phyloP scores from a whole-genome alignment of 163 green algal species.

The Chlorella variabilis region DNA sequence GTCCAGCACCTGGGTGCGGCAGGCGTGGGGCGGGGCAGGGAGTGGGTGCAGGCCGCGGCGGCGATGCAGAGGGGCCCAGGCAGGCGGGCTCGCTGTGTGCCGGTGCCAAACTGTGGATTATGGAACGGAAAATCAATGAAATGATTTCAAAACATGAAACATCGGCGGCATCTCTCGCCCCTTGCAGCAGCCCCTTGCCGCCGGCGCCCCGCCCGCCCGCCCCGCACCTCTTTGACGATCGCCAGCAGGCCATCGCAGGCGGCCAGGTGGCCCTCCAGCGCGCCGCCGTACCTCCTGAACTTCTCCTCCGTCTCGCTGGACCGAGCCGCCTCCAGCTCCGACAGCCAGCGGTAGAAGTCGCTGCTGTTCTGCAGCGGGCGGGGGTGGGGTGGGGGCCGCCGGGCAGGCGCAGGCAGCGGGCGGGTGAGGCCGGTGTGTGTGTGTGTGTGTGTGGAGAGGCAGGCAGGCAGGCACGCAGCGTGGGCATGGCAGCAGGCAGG shows the following conservation, averaged over 20 bases:
- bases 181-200: no score
- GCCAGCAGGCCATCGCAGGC: constrained; percentile 68
- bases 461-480: neutral
- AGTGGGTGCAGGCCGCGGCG: neutral
- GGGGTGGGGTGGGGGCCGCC: neutral
- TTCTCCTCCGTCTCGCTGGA: constrained; percentile 86
- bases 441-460: neutral
- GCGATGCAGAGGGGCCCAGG: no score
- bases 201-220: no score
- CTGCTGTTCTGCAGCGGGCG: constrained; percentile 71
- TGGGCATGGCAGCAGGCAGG: neutral
- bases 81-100: no score
- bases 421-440: no score
- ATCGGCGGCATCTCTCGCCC: no score
- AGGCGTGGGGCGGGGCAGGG: no score
- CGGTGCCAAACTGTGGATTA: no score
- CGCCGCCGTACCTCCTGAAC: constrained; percentile 80
- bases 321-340: constrained; percentile 84
- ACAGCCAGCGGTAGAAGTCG: constrained; percentile 93
- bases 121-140: no score
- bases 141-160: no score
- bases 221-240: constrained; percentile 8
- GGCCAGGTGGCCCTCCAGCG: constrained; percentile 72
- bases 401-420: no score
- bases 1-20: constrained; percentile 46